A percentile compares a stretch with the other conserved stretches of the same genome.
Evolutionary conservation across 441 rosid species (phyloP).

Genomic region (Gossypium lobatum): DNA sequence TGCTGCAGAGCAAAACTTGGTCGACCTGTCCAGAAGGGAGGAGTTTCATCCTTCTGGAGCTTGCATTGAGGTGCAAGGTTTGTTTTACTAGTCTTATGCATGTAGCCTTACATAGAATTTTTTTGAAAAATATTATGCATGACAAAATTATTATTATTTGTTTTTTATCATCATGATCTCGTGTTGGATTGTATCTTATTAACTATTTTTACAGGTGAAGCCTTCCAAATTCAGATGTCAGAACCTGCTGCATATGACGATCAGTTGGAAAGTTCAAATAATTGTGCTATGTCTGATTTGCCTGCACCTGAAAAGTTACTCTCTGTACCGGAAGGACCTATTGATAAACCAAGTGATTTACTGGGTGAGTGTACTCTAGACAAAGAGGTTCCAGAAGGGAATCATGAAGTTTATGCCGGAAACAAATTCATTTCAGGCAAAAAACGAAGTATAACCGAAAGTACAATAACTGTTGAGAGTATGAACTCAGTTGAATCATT

Average conservation of each 20-base stretch:
- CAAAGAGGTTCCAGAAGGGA: slow-evolving; percentile 39
- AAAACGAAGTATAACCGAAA: slow-evolving; percentile 72
- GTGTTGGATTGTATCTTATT: slow-evolving; percentile 8
- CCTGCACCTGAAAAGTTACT: slow-evolving; percentile 82
- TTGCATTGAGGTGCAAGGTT: slow-evolving; percentile 56
- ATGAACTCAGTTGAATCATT: slow-evolving; percentile 67
- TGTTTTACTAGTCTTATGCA: slow-evolving; percentile 31
- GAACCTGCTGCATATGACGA: slow-evolving; percentile 33
- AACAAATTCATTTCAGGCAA: slow-evolving; percentile 47
- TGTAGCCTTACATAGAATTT: slow-evolving; percentile 9
- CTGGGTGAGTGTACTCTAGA: slow-evolving; percentile 58
- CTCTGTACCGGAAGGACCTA: slow-evolving; percentile 42
- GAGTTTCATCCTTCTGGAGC: slow-evolving; percentile 25
- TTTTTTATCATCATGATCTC: background rate
- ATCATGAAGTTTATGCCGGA: slow-evolving; percentile 38
- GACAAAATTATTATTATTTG: background rate
- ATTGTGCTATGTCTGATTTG: slow-evolving; percentile 35
- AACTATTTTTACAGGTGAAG: slow-evolving; percentile 28
- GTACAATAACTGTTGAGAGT: slow-evolving; percentile 62
- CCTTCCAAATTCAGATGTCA: slow-evolving; percentile 30
- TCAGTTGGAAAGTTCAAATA: slow-evolving; percentile 32
- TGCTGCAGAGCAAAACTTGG: slow-evolving; percentile 15
- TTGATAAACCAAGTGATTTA: slow-evolving; percentile 41
- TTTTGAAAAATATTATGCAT: background rate
- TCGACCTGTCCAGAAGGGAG: slow-evolving; percentile 20